Evolutionary conservation across 1,284 basidiomycete genomes (phyloP), one percentile per base, ranked within the genome.

Genomic region (Papiliotrema fonsecae): DNA sequence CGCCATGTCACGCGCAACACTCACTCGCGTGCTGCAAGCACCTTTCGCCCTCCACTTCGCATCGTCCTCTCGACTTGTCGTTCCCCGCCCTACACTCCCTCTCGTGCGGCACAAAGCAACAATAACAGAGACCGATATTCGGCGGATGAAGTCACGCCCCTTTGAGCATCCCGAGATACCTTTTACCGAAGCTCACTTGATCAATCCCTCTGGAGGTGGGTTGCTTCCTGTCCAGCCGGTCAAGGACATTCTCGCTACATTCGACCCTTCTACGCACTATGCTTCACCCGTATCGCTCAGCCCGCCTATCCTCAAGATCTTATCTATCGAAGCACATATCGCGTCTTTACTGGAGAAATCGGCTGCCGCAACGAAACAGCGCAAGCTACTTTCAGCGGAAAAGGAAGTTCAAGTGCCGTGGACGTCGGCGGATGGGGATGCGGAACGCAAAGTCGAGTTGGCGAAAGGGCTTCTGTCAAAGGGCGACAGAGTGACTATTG

Each of bases 401-500:
- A 46, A 46, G 24, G 35, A 46, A 25, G 44, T 46, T 19, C 44
- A 46, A 37, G 25, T 46, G 3, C 19, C 44, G 16, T 46, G 44
- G 44, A 46, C 21, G 16, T 25, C 34, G 13, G 44, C 32, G 10
- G 35, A 36, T 22, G 35, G 35, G 4, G 44, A 46, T 19, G 13
- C 38, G 7, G 16, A 19, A 14, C 13, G 14, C 34, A 46, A 46
- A 22, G 34, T 67, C 13, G 46, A 47, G 6, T 37, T 53, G 10
- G 65, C 69, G 5, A 54, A 55, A 31, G 41, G 38, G 0, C 35
- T 66, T 10, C 43, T 74, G 34, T 60, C 62, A 45, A 64, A 62
- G 44, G 70, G 70, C 13, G 69, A 74, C 55, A 56, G 65, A 35
- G 58, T 72, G 14, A 60, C 67, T 25, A 30, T 74, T 11, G 60